phyloP scores from a whole-genome alignment of 2,329 filamentous ascomycete species.

The Pseudocercospora ulei region DNA sequence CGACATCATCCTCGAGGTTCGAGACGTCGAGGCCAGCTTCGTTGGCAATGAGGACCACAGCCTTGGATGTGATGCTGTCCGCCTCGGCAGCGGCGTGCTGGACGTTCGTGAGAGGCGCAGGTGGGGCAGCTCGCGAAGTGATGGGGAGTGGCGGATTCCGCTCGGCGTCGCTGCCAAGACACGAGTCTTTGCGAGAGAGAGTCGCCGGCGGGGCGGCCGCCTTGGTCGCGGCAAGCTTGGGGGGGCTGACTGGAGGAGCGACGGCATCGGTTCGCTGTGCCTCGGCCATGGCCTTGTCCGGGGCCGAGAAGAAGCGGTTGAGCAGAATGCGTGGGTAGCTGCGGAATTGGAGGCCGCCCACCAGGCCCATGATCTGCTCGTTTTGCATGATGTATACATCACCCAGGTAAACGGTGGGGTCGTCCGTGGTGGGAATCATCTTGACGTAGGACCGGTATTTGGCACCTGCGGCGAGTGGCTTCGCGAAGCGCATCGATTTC shows the following conservation, averaged over 20 bases:
- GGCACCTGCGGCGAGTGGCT: slow-evolving; percentile 27
- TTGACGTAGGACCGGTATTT: slow-evolving; percentile 34
- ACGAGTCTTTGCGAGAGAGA: slow-evolving; percentile 10
- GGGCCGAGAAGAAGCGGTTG: slow-evolving; percentile 55
- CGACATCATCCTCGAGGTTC: slow-evolving; percentile 25
- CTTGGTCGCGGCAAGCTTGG: slow-evolving; percentile 30
- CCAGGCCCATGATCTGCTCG: slow-evolving; percentile 19
- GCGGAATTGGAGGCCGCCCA: slow-evolving; percentile 46
- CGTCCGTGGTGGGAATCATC: slow-evolving; percentile 13
- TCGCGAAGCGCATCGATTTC: slow-evolving; percentile 27
- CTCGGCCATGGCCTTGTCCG: slow-evolving; percentile 34
- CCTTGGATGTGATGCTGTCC: slow-evolving; percentile 26
- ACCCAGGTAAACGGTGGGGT: slow-evolving; percentile 19
- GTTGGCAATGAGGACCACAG: slow-evolving; percentile 28
- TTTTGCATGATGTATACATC: slow-evolving; percentile 25
- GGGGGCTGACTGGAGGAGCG: slow-evolving; percentile 16
- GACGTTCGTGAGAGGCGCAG: slow-evolving; percentile 43
- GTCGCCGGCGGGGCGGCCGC: slow-evolving; percentile 26
- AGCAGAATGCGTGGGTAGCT: slow-evolving; percentile 56
- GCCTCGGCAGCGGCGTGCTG: slow-evolving; percentile 42
- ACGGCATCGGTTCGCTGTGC: slow-evolving; percentile 21
- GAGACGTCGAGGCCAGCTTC: slow-evolving; percentile 27
- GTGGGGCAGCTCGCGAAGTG: slow-evolving; percentile 17
- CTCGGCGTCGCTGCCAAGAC: slow-evolving; percentile 21
- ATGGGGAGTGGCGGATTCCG: slow-evolving; percentile 33